Conservation (phyloP, 2,329 filamentous ascomycete genomes). For the Exserohilum turcica region DNA sequence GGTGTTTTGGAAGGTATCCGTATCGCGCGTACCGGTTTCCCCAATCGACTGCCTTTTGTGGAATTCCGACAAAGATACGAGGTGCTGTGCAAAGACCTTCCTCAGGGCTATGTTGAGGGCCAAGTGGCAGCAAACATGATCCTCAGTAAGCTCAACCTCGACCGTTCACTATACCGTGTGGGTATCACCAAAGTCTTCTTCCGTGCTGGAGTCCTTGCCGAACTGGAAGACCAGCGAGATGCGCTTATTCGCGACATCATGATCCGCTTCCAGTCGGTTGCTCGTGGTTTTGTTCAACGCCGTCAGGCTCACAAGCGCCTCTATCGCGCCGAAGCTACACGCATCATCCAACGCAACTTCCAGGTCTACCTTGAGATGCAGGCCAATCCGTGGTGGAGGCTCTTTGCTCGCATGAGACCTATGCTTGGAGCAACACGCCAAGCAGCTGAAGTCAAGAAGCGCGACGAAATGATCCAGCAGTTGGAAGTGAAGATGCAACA, state of each 20-base stretch:
- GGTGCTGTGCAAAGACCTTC: conserved; percentile 84
- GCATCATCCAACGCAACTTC: conserved; percentile 94
- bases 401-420: conserved; percentile 94
- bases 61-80: conserved; percentile 97
- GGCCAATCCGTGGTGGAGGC: conserved; percentile 95
- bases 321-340: conserved; percentile 90
- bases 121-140: conserved; percentile 85
- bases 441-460: conserved; percentile 89
- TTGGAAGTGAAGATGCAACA: conserved; percentile 82
- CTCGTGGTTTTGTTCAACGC: conserved; percentile 86
- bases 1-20: conserved; percentile 98
- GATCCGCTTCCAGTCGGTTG: conserved; percentile 87
- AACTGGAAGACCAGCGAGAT: conserved; percentile 95
- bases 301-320: conserved; percentile 89
- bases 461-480: conserved; percentile 89
- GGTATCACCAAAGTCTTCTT: conserved; percentile 98
- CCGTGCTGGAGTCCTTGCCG: conserved; percentile 90
- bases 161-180: conserved; percentile 85
- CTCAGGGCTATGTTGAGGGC: conserved; percentile 87
- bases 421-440: conserved; percentile 90
- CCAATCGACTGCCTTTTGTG: conserved; percentile 86
- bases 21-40: conserved; percentile 95
- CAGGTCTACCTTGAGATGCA: conserved; percentile 88
- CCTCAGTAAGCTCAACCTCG: conserved; percentile 84
- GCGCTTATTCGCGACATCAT: conserved; percentile 92